phyloP scores from a whole-genome alignment of 192 early-diverging fungal genomes.

The Chytriomyces confervae region DNA sequence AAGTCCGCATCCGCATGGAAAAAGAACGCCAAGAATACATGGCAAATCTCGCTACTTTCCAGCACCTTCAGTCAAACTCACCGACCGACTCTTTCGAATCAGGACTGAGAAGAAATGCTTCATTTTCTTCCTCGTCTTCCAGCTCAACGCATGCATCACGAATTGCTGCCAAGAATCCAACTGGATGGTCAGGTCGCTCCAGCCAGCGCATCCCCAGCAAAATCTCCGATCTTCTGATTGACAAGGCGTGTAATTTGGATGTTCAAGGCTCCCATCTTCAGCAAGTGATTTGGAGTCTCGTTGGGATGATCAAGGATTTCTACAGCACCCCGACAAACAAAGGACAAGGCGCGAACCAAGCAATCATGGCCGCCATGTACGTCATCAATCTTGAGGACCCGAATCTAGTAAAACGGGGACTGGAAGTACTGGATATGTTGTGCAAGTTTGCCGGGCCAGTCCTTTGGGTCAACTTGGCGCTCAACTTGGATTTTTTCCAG shows the following conservation, averaged over 20 bases:
- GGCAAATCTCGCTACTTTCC: neutral
- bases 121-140: too few relatives aligned
- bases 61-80: neutral
- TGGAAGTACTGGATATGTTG: constrained; percentile 29
- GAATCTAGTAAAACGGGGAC: constrained; percentile 9
- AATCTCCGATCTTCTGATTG: constrained; percentile 22
- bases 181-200: neutral
- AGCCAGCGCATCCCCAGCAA: neutral
- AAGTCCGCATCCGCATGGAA: neutral
- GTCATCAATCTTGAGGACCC: constrained; percentile 28
- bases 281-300: neutral
- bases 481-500: constrained; percentile 25
- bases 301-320: neutral
- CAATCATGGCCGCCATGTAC: constrained; percentile 15
- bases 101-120: too few relatives aligned
- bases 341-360: constrained; percentile 15
- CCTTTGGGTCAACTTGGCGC: constrained; percentile 8
- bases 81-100: neutral
- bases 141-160: too few relatives aligned
- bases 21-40: neutral
- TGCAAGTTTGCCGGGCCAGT: constrained; percentile 10
- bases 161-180: neutral
- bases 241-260: constrained; percentile 25
- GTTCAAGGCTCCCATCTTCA: neutral
- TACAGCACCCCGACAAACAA: constrained; percentile 15